Evolutionary conservation across 306 rosid species (phyloP), one percentile per base, ranked within the genome.

Genomic region (Canavalia gladiata): DNA sequence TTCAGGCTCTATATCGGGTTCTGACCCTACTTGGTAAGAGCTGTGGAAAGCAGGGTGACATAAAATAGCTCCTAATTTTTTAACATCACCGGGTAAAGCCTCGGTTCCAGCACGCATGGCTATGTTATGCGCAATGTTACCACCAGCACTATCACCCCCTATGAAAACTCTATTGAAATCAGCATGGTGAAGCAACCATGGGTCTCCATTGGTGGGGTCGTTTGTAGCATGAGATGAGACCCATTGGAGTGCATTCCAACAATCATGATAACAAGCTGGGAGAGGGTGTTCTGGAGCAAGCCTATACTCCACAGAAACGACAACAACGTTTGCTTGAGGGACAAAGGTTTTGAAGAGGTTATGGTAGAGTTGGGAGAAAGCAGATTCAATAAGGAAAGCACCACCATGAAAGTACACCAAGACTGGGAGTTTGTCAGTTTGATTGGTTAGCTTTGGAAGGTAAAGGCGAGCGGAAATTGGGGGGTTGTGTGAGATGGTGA

Each of bases 141-240:
- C 90, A 34, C 92, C 95, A 3, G 92, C 86, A 68, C 91, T 89
- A 0, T 91, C 95, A 10, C 95, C 92, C 1, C 92, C 92, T 0
- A 91, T 64, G 81, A 72, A 89, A 6, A 91, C 1, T 18, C 76
- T 67, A 7, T 31, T 29, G 7, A 65, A 70, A 52, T 89, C 79
- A 6, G 86, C 95, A 11, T 86, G 79, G 0, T 72, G 8, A 0
- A 70, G 41, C 51, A 89, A 39, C 92, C 95, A 91, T 0, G 91
- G 87, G 55, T 91, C 95, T 37, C 49, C 31, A 2, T 18, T 31
- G 54, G 30, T 57, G 8, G 4, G n/a, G 43, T 75, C 8, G 0
- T 69, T 78, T 31, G 18, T 3, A 4, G 68, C 6, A 47, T 82
- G 70, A 0, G 83, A 73, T 0, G 84, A 68, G 0, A 85, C 87